These are phyloP conservation scores for Pseudodiploospora longispora DNA, from an alignment of 2,329 filamentous ascomycete species.

Conservation along the genomic window DNA sequence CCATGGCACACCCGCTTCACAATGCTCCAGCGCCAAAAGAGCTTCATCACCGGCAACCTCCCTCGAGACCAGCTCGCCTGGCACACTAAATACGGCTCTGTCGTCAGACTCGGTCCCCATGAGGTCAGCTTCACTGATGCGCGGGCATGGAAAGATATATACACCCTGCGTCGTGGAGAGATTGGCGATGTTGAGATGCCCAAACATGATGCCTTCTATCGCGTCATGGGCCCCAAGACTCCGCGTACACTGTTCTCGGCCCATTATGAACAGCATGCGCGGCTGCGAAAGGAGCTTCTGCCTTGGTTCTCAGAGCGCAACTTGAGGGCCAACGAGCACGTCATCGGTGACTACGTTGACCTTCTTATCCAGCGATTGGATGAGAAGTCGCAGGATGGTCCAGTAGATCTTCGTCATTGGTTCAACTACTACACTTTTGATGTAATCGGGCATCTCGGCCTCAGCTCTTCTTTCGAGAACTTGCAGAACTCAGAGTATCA, in stretches of 20 bases:
- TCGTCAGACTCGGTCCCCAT: constrained; percentile 6
- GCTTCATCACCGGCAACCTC: constrained; percentile 3
- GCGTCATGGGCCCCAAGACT: constrained; percentile 17
- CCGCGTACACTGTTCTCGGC: constrained; percentile 20
- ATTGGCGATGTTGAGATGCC: not conserved
- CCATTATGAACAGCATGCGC: constrained; percentile 12
- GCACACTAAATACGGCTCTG: constrained; percentile 5
- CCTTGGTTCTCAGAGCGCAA: constrained; percentile 9
- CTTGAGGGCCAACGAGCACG: constrained; percentile 19
- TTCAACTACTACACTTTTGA: constrained; percentile 23
- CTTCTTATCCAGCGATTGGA: constrained; percentile 15
- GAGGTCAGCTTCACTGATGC: constrained; percentile 5
- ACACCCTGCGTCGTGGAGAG: not conserved
- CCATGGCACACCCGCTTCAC: constrained; percentile 1
- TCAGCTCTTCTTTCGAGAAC: constrained; percentile 19
- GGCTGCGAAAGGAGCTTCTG: constrained; percentile 8
- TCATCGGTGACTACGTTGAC: constrained; percentile 19
- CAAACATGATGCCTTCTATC: constrained; percentile 7
- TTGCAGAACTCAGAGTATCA: constrained; percentile 16
- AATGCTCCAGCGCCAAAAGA: constrained; percentile 1
- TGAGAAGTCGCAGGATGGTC: constrained; percentile 1
- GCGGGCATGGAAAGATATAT: constrained; percentile 2
- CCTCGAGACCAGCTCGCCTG: not conserved
- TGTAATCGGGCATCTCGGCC: constrained; percentile 20
- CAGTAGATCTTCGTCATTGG: constrained; percentile 9